Base-by-base conservation (phyloP, 257 asterid species). In the Lavandula angustifolia region DNA sequence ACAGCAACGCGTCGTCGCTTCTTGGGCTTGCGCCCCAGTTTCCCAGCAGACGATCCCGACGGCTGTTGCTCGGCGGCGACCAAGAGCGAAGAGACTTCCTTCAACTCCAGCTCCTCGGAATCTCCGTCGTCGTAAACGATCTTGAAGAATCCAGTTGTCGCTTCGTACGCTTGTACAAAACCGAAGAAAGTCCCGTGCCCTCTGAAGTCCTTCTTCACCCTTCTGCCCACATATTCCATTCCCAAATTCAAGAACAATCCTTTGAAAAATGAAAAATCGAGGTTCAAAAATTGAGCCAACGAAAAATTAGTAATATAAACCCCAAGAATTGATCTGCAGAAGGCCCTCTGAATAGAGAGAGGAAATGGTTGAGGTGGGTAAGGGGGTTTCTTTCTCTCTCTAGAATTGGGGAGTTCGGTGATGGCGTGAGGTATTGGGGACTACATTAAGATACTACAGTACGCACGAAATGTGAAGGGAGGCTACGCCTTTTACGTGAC, bases 201-300 rank as follows among this genome's bases (percentile, higher is more conserved):
- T 74, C 54, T 18, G 55, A 81, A 74, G 69, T 77, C 74, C 75
- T 84, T 88, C 78, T 72, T 83, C 87, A 91, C 86, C 75, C 67
- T 74, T 66, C 87, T 82, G 40, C 96, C 98, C 55, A 86, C 79
- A 58, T 61, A 81, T 79, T 91, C 95, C 91, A 85, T 87, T 77
- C 66, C 73, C 68, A 60, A 66, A 64, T 55, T 74, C 78, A 78
- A 62, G 74, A 73, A 53, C 5, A 64, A 60, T 18, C 63, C 40
- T 44, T 12, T 1, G 14, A 64, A 34, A 10, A 62, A 50, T n/a
- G 4, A 54, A 61, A 63, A 58, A 53, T 13, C 42, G 71, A 40
- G 32, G 48, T 18, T 29, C 52, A 55, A 22, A 22, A 22, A 74
- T 60, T 41, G 56, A 53, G 50, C 22, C 51, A 58, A 50, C 12